Evolutionary conservation across 2,329 filamentous ascomycete species (phyloP), one percentile per base, ranked within the genome.

Genomic region (Ascochyta koolunga): DNA sequence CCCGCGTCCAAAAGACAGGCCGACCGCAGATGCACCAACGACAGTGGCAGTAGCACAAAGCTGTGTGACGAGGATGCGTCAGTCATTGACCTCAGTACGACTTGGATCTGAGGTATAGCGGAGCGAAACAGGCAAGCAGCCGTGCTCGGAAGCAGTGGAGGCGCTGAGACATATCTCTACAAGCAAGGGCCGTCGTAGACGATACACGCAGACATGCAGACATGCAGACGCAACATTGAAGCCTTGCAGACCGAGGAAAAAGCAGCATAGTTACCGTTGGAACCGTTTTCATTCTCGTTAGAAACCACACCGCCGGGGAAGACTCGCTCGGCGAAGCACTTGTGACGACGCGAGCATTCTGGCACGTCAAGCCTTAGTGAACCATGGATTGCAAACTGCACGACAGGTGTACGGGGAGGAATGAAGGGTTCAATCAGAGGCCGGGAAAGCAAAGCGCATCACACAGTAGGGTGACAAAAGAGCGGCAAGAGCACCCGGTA

Each of bases 1-100:
- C 51, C 79, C 78, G 62, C 80, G 81, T 67, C 81, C 83, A 65
- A 86, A 78, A 50, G 82, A 82, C 61, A 84, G 77, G 57, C 85
- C 85, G 53, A 84, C 78, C 51, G 82, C 80, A 61, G 84, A 85
- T 61, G 85, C 79, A 71, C 83, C 83, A 75, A 86, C 78, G 68
- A 74, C 70, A 66, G 83, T 85, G 78, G 83, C 83, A 71, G 84
- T 77, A 67, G 85, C 85, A 83, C 83, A 86, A 66, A 87, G 80
- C 84, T 86, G 71, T 71, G 62, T 67, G 59, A 70, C 66, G 60
- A 64, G 40, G 61, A 62, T 67, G 65, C 62, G 71, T 75, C 70
- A 75, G 73, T 71, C 62, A 72, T 66, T 58, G 64, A 62, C 57
- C 51, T 54, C 59, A 57, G 65, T 69, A 59, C 57, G 54, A 70